A percentile compares a stretch with the other conserved stretches of the same genome.
phyloP scores from a whole-genome alignment of 1,284 basidiomycete genomes.

The Taiwanofungus camphoratus region DNA sequence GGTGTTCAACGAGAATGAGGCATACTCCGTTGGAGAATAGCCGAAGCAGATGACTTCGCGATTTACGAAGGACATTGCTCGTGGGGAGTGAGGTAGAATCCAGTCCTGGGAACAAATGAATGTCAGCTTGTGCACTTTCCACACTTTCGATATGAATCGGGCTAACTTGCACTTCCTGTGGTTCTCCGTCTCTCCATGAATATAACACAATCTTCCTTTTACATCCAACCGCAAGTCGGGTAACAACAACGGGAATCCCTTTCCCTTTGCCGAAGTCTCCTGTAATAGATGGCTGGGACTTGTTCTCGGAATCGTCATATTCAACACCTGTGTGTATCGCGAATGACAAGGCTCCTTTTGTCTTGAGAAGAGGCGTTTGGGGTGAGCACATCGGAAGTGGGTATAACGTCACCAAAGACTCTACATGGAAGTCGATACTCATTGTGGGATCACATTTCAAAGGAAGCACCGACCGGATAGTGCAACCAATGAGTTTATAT shows the following conservation, averaged over 20 bases:
- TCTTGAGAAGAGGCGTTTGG: slow-evolving; percentile 65
- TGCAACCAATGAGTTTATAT: slow-evolving; percentile 76
- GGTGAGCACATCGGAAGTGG: slow-evolving; percentile 62
- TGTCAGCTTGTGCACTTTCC: not conserved
- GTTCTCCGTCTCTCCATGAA: slow-evolving; percentile 81
- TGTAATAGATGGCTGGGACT: slow-evolving; percentile 9
- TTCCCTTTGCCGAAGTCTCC: slow-evolving; percentile 33
- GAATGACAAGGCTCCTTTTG: slow-evolving; percentile 80
- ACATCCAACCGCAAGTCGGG: slow-evolving; percentile 81
- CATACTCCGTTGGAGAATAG: slow-evolving; percentile 72
- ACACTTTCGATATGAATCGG: not conserved
- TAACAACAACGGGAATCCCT: slow-evolving; percentile 58
- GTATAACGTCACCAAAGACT: slow-evolving; percentile 55
- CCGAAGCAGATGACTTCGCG: slow-evolving; percentile 65
- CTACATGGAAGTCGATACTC: slow-evolving; percentile 38
- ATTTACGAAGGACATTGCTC: slow-evolving; percentile 66
- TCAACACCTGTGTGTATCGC: slow-evolving; percentile 63
- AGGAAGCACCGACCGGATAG: slow-evolving; percentile 64
- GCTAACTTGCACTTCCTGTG: slow-evolving; percentile 65
- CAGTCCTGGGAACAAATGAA: slow-evolving; percentile 55
- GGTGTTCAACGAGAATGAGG: slow-evolving; percentile 62
- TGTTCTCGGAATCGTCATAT: slow-evolving; percentile 27
- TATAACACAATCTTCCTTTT: slow-evolving; percentile 82
- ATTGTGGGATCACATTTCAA: not conserved
- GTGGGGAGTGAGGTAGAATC: slow-evolving; percentile 78